Evolutionary conservation across 106 monocot genomes (phyloP), one percentile per base, ranked within the genome.

Genomic region (Platanthera guangdongensis): DNA sequence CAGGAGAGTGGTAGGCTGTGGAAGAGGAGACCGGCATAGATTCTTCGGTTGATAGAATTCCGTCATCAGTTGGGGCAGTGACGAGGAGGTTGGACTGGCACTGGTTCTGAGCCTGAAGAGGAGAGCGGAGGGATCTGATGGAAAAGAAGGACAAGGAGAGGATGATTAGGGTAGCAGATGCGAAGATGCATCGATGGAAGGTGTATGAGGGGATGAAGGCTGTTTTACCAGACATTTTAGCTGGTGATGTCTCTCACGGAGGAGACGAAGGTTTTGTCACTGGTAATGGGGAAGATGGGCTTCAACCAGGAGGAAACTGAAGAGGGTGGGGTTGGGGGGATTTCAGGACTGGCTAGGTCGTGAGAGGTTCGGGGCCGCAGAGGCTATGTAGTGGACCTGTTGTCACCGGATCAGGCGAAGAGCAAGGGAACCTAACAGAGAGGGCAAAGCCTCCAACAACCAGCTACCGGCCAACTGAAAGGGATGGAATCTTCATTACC

Each of bases 1-100:
- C 89, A 15, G 88, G 85, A 15, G 86, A 83, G 81, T 96, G 93
- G 81, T 93, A 96, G 68, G 87, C 77, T 71, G 87, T 79, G 9
- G 88, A 82, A 9, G 69, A 77, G 7, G 77, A 55, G 1, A 39
- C 1, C n/a, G 4, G 52, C 28, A 74, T 50, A 15, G 51, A 57
- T 8, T 22, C 39, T 7, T 4, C 77, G 51, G 50, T 5, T 47
- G 32, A 28, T 60, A 55, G 32, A 1, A 45, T 50, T 50, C n/a
- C n/a, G 45, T 5, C 8, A 25, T 47, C 21, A 19, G 51, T 8
- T 19, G 19, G 14, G 8, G 55, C 9, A 28, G 77, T 48, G 45
- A 59, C 25, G 65, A 59, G 52, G 60, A 46, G 76, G 28, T 62
- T 68, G 77, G 65, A 55, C 73, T 9, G 47, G 78, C 46, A 75